Conservation (phyloP, 1,284 basidiomycete genomes). For the Apiotrichum domesticum region DNA sequence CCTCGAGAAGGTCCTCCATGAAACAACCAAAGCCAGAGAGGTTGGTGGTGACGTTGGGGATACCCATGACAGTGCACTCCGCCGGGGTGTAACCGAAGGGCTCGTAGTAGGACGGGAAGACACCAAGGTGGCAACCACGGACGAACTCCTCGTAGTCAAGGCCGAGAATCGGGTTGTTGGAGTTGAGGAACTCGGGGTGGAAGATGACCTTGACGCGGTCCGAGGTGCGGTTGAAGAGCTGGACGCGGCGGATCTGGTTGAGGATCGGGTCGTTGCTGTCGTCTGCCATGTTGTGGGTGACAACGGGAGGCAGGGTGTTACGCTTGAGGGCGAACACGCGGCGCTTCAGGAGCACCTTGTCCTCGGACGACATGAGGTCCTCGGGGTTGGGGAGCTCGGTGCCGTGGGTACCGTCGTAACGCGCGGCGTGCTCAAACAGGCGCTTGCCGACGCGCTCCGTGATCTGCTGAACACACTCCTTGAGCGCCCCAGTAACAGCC, state of each 20-base stretch:
- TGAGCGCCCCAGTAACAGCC: constrained; percentile 92
- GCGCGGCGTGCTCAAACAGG: constrained; percentile 87
- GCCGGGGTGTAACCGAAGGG: constrained; percentile 53
- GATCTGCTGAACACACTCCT: constrained; percentile 90
- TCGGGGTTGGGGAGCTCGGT: constrained; percentile 64
- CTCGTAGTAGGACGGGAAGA: constrained; percentile 84
- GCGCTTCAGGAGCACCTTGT: constrained; percentile 91
- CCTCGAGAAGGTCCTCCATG: constrained; percentile 98
- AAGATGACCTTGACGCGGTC: constrained; percentile 96
- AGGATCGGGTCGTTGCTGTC: constrained; percentile 87
- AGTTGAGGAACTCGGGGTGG: constrained; percentile 97
- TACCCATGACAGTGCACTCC: constrained; percentile 76
- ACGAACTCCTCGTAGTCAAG: constrained; percentile 99
- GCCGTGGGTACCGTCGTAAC: constrained; percentile 70
- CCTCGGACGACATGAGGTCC: constrained; percentile 78
- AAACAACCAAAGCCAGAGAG: constrained; percentile 96
- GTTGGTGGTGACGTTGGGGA: constrained; percentile 95
- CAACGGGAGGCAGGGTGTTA: constrained; percentile 83
- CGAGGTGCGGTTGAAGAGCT: constrained; percentile 74
- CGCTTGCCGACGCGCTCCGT: constrained; percentile 85
- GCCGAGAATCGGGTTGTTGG: constrained; percentile 93
- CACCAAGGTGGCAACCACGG: constrained; percentile 91
- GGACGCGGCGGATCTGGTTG: constrained; percentile 87
- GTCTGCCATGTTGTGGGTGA: constrained; percentile 97
- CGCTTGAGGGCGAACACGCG: constrained; percentile 94